These are phyloP conservation scores for Candida ficus DNA, from an alignment of 805 yeast species.

Conservation along the genomic window DNA sequence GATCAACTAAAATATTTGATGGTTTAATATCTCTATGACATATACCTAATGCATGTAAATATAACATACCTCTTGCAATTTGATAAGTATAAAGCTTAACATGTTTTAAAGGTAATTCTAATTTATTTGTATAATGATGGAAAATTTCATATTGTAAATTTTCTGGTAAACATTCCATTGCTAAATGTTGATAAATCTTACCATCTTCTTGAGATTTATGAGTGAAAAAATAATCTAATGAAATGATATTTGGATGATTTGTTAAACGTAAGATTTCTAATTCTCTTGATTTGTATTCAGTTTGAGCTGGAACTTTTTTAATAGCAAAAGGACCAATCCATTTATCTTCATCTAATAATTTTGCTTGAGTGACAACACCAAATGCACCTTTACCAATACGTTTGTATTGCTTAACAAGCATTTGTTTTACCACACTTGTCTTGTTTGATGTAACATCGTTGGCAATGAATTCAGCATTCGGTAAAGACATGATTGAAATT, in stretches of 20 bases:
- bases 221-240: constrained; percentile 65
- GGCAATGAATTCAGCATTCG: constrained; percentile 40
- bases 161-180: constrained; percentile 84
- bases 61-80: constrained; percentile 78
- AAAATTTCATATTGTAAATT: constrained; percentile 73
- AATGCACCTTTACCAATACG: constrained; percentile 85
- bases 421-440: constrained; percentile 46
- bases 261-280: constrained; percentile 70
- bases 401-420: constrained; percentile 67
- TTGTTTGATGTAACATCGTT: constrained; percentile 60
- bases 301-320: constrained; percentile 81
- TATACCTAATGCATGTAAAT: constrained; percentile 73
- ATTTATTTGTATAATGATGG: constrained; percentile 54
- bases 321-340: constrained; percentile 84
- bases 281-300: constrained; percentile 80
- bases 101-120: constrained; percentile 65
- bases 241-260: constrained; percentile 75
- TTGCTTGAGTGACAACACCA: constrained; percentile 79
- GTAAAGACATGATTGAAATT: constrained; percentile 5
- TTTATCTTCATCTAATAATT: constrained; percentile 35
- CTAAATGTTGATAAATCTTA: constrained; percentile 70
- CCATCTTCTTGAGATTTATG: constrained; percentile 58
- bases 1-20: constrained; percentile 73
- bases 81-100: constrained; percentile 76
- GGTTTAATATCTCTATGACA: constrained; percentile 86